phyloP scores from a whole-genome alignment of 352 stramenopile genomes.

The Phytophthora palmivora region DNA sequence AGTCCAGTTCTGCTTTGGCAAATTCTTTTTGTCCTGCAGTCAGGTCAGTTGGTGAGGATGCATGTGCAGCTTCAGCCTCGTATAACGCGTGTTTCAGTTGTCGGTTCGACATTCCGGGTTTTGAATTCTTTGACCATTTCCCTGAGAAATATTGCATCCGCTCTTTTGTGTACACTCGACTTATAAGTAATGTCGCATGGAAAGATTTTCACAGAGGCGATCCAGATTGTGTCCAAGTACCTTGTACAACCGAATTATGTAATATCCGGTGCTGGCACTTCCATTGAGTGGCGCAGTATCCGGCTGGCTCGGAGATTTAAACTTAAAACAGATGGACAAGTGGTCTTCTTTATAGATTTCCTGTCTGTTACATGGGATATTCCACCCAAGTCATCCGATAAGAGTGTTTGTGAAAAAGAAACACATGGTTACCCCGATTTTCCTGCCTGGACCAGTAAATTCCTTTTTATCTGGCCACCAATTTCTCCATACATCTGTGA shows the following conservation, averaged over 20 bases:
- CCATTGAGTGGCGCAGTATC: not conserved
- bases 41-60: not conserved
- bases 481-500: slow-evolving; percentile 4
- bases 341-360: slow-evolving; percentile 11
- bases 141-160: not conserved
- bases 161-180: slow-evolving; percentile 9
- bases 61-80: not conserved
- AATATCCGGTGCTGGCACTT: slow-evolving; percentile 8
- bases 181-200: slow-evolving; percentile 1
- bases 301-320: not conserved
- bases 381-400: not conserved
- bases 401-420: not conserved
- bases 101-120: not conserved
- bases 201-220: not conserved
- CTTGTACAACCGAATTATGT: not conserved
- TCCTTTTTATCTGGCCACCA: not conserved
- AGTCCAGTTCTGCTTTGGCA: not conserved
- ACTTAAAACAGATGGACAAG: not conserved
- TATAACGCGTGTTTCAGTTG: too few species aligned
- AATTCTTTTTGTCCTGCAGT: not conserved
- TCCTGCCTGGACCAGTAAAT: not conserved
- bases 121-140: not conserved
- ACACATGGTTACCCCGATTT: slow-evolving; percentile 9
- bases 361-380: not conserved
- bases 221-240: not conserved